Percentiles rank a stretch among this genome's conserved stretches.
Conservation (phyloP, 73 alveolate genomes). For the Durusdinium trenchii region DNA sequence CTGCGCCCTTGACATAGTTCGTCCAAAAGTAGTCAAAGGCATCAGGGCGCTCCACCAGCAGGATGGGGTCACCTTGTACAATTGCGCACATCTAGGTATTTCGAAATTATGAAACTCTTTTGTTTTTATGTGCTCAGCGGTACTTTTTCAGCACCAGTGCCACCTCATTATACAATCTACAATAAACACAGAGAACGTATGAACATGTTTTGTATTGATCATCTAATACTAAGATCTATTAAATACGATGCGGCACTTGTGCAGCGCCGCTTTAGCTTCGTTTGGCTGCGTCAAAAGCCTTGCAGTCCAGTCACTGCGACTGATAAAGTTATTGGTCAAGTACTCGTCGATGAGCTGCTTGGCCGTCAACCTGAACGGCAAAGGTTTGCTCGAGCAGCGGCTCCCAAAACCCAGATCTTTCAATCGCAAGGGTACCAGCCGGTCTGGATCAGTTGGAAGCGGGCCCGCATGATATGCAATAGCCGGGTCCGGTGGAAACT, state of each 20-base stretch:
- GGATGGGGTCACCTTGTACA: background rate
- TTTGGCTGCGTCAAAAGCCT: background rate
- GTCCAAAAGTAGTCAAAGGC: background rate
- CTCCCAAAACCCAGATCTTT: background rate
- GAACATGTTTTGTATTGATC: background rate
- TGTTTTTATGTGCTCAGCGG: background rate
- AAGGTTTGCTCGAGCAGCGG: background rate
- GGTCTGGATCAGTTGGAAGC: background rate
- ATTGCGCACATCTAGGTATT: too few species aligned
- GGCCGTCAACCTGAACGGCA: background rate
- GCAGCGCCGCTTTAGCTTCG: background rate
- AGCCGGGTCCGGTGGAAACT: background rate
- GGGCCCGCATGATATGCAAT: background rate
- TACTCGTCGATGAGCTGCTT: background rate
- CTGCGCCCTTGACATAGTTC: conserved; percentile 16
- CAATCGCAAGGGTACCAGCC: background rate
- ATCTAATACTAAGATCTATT: background rate
- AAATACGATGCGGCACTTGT: background rate
- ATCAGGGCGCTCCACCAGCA: background rate
- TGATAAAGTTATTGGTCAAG: background rate
- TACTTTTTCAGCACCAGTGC: background rate
- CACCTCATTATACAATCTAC: background rate
- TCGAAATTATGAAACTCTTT: background rate
- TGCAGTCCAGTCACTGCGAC: background rate
- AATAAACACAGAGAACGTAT: background rate